Percentiles rank a stretch among this genome's conserved stretches.
Conservation (phyloP, 2,329 filamentous ascomycete species). For the Pyrenochaeta sp. region DNA sequence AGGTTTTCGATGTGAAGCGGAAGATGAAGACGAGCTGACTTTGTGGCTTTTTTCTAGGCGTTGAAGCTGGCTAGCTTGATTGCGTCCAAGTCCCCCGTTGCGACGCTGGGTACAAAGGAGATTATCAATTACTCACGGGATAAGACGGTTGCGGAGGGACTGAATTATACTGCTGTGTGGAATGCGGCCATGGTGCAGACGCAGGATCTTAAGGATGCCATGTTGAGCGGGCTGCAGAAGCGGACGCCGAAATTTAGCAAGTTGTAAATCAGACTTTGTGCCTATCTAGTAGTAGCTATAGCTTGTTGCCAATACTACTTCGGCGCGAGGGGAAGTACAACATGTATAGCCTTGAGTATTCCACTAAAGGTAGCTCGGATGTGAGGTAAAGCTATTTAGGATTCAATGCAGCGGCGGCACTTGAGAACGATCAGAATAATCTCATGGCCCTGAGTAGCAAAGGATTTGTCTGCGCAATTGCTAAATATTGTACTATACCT, state of each 20-base stretch:
- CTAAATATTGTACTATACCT: no score
- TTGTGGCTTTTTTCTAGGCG: constrained; percentile 47
- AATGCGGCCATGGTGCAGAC: constrained; percentile 86
- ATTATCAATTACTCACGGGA: constrained; percentile 83
- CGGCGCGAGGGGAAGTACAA: no score
- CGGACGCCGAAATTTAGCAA: constrained; percentile 85
- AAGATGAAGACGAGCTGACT: not conserved
- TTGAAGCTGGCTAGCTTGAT: constrained; percentile 71
- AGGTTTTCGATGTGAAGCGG: no score
- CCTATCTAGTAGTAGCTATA: no score
- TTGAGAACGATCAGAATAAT: no score
- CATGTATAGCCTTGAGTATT: no score
- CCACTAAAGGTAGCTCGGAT: no score
- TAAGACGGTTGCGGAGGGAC: constrained; percentile 76
- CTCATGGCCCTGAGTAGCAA: no score
- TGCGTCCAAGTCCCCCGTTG: constrained; percentile 84
- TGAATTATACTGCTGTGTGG: constrained; percentile 88
- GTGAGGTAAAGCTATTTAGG: no score
- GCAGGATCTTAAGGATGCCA: constrained; percentile 75
- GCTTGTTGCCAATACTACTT: no score
- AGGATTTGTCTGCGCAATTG: no score
- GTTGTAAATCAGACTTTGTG: constrained; percentile 59
- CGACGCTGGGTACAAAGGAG: constrained; percentile 87
- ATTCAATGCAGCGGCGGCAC: no score
- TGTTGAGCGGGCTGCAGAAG: constrained; percentile 80